Conservation (phyloP, 805 yeast species). For the Starmerella floricola region DNA sequence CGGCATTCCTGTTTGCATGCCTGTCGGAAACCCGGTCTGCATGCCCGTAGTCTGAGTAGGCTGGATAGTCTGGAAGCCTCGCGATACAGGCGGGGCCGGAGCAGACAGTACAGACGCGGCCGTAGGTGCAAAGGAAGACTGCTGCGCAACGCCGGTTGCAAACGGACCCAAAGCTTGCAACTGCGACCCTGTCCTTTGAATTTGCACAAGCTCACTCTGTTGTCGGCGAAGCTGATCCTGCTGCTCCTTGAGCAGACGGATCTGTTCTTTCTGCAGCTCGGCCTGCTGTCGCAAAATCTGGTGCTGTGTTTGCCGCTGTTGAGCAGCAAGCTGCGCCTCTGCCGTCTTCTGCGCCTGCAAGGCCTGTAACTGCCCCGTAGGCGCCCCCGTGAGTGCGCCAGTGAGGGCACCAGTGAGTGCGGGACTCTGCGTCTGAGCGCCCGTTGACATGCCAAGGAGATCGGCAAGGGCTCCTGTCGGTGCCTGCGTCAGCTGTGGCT, state of each 20-base stretch:
- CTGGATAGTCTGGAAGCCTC: slow-evolving; percentile 24
- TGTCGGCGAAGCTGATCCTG: slow-evolving; percentile 23
- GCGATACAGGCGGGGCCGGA: slow-evolving; percentile 30
- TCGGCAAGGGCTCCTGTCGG: slow-evolving; percentile 30
- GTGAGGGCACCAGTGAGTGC: slow-evolving; percentile 2
- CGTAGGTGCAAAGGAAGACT: slow-evolving; percentile 30
- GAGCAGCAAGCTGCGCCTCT: slow-evolving; percentile 20
- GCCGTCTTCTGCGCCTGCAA: slow-evolving; percentile 23
- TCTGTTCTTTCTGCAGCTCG: slow-evolving; percentile 25
- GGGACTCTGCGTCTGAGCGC: slow-evolving; percentile 22
- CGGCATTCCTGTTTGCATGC: not conserved
- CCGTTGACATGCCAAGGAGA: slow-evolving; percentile 24
- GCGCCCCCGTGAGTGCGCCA: slow-evolving; percentile 2
- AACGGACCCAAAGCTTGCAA: slow-evolving; percentile 29
- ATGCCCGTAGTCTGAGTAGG: slow-evolving; percentile 26
- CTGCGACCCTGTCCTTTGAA: slow-evolving; percentile 26
- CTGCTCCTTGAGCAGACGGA: slow-evolving; percentile 23
- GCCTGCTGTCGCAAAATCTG: slow-evolving; percentile 26
- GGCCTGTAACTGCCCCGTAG: slow-evolving; percentile 2
- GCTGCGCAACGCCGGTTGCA: slow-evolving; percentile 32
- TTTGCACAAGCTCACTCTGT: slow-evolving; percentile 24
- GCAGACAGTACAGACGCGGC: slow-evolving; percentile 19
- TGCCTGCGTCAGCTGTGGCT: slow-evolving; percentile 23
- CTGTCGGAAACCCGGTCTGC: not conserved
- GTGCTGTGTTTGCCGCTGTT: slow-evolving; percentile 29